These are phyloP conservation scores for Strobilomyces dryophilus DNA, from an alignment of 768 basidiomycete species.

Conservation along the genomic window DNA sequence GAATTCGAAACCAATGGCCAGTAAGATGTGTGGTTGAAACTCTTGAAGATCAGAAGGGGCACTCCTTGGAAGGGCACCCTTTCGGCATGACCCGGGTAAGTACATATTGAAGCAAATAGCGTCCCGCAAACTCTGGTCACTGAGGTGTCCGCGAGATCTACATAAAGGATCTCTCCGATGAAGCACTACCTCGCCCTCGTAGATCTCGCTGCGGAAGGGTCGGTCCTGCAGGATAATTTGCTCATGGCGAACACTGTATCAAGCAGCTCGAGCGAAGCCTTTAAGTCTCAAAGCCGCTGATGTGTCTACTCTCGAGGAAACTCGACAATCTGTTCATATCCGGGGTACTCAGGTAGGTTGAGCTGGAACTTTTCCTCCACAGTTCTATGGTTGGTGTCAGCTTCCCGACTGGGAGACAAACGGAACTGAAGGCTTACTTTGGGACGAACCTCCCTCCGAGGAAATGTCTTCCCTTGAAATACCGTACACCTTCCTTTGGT, in stretches of 20 bases:
- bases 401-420: not conserved
- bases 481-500: conserved; percentile 82
- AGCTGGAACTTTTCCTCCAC: conserved; percentile 73
- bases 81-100: not conserved
- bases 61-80: too few relatives aligned
- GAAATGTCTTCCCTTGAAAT: conserved; percentile 82
- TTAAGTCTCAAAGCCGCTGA: conserved; percentile 7
- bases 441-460: conserved; percentile 93
- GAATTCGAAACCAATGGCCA: not conserved
- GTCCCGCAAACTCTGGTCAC: too few relatives aligned
- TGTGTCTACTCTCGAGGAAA: conserved; percentile 30
- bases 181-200: too few relatives aligned
- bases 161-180: too few relatives aligned
- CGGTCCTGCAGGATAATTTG: too few relatives aligned
- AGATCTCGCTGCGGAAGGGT: too few relatives aligned
- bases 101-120: too few relatives aligned
- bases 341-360: conserved; percentile 80
- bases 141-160: too few relatives aligned
- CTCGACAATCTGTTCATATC: conserved; percentile 81
- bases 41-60: too few relatives aligned
- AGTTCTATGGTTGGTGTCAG: conserved; percentile 39
- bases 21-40: too few relatives aligned
- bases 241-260: too few relatives aligned
- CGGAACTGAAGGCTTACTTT: conserved; percentile 48
- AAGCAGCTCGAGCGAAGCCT: too few relatives aligned